Evolutionary conservation across 345 rosid genomes (phyloP).

Genomic region (Hibiscus mutabilis): DNA sequence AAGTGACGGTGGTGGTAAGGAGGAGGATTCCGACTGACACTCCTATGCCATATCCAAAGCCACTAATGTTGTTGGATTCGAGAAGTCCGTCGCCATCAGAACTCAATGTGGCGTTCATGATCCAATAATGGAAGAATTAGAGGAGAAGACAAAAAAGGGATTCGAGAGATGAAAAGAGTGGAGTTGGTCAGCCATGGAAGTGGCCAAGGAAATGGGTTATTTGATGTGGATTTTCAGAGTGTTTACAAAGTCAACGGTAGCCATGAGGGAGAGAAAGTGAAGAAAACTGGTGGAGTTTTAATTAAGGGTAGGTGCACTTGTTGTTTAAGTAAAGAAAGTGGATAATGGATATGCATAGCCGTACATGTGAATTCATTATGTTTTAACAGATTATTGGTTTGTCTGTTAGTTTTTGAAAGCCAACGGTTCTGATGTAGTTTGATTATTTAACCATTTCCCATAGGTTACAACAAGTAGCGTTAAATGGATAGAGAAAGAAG

Average conservation of each 20-base stretch:
- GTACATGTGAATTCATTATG: neutral
- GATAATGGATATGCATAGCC: no score
- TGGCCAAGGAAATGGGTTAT: constrained; percentile 8
- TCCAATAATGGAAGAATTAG: neutral
- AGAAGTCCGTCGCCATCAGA: constrained; percentile 20
- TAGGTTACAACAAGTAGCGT: no score
- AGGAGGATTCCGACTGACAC: constrained; percentile 48
- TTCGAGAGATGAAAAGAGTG: neutral
- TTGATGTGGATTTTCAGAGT: constrained; percentile 5
- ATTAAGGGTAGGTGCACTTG: constrained; percentile 17
- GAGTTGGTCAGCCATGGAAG: constrained; percentile 31
- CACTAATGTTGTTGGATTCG: constrained; percentile 30
- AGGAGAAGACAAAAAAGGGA: neutral
- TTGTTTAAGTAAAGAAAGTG: neutral
- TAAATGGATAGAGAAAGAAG: no score
- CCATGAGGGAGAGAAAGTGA: neutral
- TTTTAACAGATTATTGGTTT: neutral
- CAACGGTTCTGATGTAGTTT: constrained; percentile 12
- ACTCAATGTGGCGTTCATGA: constrained; percentile 13
- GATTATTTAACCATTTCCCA: no score
- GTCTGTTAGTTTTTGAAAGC: no score
- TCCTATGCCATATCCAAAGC: constrained; percentile 46
- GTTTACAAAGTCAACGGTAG: constrained; percentile 41
- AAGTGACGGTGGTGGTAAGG: constrained; percentile 50
- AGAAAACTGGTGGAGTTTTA: constrained; percentile 15